These are phyloP conservation scores for Aureobasidium sp. DNA, from an alignment of 2,329 filamentous ascomycete genomes.

Conservation along the genomic window DNA sequence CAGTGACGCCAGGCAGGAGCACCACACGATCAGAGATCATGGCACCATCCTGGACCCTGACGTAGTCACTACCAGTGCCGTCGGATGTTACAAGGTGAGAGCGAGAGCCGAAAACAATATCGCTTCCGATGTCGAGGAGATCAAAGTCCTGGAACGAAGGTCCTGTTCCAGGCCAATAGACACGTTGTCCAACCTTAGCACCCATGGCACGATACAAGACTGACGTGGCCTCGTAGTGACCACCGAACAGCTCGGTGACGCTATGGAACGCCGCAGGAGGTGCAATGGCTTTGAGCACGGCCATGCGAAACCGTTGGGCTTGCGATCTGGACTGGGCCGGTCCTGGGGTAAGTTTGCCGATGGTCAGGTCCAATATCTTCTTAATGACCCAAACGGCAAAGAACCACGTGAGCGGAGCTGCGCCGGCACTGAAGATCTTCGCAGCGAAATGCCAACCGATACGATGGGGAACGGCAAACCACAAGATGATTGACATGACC, in stretches of 20 bases:
- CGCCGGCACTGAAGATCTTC: slow-evolving; percentile 33
- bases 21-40: slow-evolving; percentile 54
- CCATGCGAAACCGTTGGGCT: slow-evolving; percentile 39
- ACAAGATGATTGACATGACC: slow-evolving; percentile 39
- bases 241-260: slow-evolving; percentile 46
- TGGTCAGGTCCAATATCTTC: slow-evolving; percentile 33
- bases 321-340: slow-evolving; percentile 28
- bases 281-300: slow-evolving; percentile 40
- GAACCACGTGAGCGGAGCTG: slow-evolving; percentile 43
- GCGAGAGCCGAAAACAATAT: slow-evolving; percentile 54
- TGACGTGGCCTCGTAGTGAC: slow-evolving; percentile 51
- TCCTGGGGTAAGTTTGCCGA: slow-evolving; percentile 34
- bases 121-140: slow-evolving; percentile 49
- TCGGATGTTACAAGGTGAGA: slow-evolving; percentile 50
- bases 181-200: slow-evolving; percentile 45
- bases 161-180: slow-evolving; percentile 54
- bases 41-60: slow-evolving; percentile 43
- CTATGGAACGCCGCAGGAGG: slow-evolving; percentile 41
- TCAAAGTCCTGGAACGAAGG: slow-evolving; percentile 50
- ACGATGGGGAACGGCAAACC: slow-evolving; percentile 43
- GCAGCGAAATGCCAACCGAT: slow-evolving; percentile 48
- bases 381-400: slow-evolving; percentile 38
- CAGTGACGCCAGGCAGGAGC: slow-evolving; percentile 44
- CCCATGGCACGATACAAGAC: slow-evolving; percentile 45
- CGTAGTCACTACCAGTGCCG: slow-evolving; percentile 41